Conservation (phyloP, 768 basidiomycete species). For the Fomitopsis pulvina region DNA sequence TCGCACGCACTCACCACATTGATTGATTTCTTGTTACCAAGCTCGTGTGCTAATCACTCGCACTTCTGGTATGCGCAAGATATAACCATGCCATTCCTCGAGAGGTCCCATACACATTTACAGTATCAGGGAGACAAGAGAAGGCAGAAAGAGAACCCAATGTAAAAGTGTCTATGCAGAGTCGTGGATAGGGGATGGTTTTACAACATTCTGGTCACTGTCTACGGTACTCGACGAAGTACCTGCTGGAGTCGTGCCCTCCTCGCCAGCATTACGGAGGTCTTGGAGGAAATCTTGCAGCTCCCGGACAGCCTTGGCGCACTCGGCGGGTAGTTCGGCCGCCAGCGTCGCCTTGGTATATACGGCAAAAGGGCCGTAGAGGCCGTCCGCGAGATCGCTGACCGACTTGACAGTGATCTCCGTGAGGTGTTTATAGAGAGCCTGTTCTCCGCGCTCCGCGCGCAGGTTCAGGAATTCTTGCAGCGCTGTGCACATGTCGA, state of each 20-base stretch:
- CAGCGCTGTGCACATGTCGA: constrained; percentile 52
- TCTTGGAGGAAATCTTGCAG: constrained; percentile 46
- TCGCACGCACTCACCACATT: not conserved
- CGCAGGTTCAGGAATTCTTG: constrained; percentile 50
- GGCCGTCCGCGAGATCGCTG: constrained; percentile 30
- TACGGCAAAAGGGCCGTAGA: constrained; percentile 16
- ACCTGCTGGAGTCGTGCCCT: not conserved
- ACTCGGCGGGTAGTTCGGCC: constrained; percentile 26
- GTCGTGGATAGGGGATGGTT: too few species aligned
- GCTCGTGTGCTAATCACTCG: too few species aligned
- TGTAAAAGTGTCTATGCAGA: too few species aligned
- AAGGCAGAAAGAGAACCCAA: too few species aligned
- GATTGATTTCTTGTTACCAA: too few species aligned
- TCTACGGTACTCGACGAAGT: not conserved
- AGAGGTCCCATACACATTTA: too few species aligned
- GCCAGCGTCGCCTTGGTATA: constrained; percentile 1
- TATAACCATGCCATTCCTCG: too few species aligned
- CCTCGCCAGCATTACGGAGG: constrained; percentile 28
- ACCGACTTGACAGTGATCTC: constrained; percentile 39
- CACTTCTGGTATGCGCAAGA: too few species aligned
- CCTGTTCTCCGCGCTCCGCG: constrained; percentile 37
- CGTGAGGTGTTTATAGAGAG: constrained; percentile 43
- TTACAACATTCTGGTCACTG: not conserved
- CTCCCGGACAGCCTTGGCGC: constrained; percentile 38
- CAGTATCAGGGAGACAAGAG: too few species aligned